phyloP scores from a whole-genome alignment of 441 rosid genomes.

The Adansonia rubrostipa region DNA sequence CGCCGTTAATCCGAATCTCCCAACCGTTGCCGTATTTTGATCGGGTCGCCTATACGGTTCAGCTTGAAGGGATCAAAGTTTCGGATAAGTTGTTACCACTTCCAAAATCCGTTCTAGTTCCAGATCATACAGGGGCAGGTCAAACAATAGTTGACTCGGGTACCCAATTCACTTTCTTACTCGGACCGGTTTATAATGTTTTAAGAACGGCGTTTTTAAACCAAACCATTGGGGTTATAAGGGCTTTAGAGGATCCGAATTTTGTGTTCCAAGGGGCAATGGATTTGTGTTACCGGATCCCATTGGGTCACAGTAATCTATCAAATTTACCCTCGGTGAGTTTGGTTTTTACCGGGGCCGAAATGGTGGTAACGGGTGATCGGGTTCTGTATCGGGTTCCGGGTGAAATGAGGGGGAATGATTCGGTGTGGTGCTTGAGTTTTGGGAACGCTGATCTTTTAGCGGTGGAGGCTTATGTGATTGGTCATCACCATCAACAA shows the following conservation, averaged over 20 bases:
- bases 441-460: constrained; percentile 86
- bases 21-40: constrained; percentile 81
- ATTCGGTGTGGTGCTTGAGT: constrained; percentile 73
- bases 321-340: constrained; percentile 62
- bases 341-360: constrained; percentile 74
- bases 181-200: constrained; percentile 76
- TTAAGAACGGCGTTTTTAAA: constrained; percentile 61
- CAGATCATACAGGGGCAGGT: constrained; percentile 92
- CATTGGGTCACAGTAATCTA: constrained; percentile 30
- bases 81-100: constrained; percentile 53
- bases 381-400: constrained; percentile 65
- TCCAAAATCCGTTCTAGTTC: constrained; percentile 67
- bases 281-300: constrained; percentile 74
- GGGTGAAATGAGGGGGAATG: constrained; percentile 57
- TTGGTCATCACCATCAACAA: constrained; percentile 92
- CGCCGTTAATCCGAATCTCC: constrained; percentile 67
- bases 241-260: constrained; percentile 62
- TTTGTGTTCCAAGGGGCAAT: constrained; percentile 85
- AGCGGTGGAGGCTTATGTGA: constrained; percentile 83
- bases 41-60: constrained; percentile 87
- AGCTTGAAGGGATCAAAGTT: constrained; percentile 81
- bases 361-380: constrained; percentile 67
- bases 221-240: constrained; percentile 52
- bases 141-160: constrained; percentile 97
- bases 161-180: constrained; percentile 83